Conservation (phyloP, 257 asterid species). For the Linderniella brevidens region DNA sequence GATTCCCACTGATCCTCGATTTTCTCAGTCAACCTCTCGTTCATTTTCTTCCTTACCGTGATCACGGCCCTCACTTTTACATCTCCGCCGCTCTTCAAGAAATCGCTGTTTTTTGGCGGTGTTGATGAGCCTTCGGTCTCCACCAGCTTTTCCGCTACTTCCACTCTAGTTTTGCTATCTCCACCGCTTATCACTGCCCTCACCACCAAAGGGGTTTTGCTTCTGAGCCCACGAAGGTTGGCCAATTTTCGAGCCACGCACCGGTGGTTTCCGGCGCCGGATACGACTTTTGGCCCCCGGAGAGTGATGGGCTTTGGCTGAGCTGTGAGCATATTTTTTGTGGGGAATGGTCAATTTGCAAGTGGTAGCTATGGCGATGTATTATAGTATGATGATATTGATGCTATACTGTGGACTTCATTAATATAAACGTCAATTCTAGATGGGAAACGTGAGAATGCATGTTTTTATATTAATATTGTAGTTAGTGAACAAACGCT, state of each 20-base stretch:
- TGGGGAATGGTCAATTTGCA: not conserved
- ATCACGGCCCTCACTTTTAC: constrained; percentile 57
- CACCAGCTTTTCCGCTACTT: constrained; percentile 19
- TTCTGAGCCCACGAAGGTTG: not conserved
- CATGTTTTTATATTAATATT: no score
- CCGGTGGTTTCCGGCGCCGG: constrained; percentile 16
- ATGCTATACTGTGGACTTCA: no score
- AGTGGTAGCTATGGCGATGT: no score
- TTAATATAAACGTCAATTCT: no score
- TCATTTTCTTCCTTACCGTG: constrained; percentile 72
- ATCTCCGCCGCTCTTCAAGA: constrained; percentile 12
- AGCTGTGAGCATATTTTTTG: constrained; percentile 9
- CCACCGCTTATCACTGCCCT: constrained; percentile 69
- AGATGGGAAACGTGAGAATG: no score
- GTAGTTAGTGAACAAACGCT: no score
- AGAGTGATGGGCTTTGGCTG: constrained; percentile 33
- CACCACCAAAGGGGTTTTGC: not conserved
- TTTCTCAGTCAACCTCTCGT: constrained; percentile 48
- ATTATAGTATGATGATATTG: no score
- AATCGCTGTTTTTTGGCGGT: no score
- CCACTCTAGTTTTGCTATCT: constrained; percentile 40
- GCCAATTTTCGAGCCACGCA: constrained; percentile 9
- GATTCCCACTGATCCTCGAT: constrained; percentile 70
- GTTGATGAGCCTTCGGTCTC: constrained; percentile 18
- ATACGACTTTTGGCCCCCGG: constrained; percentile 20